These are phyloP conservation scores for Boletus insuetus DNA, from an alignment of 768 basidiomycete genomes.

Conservation along the genomic window DNA sequence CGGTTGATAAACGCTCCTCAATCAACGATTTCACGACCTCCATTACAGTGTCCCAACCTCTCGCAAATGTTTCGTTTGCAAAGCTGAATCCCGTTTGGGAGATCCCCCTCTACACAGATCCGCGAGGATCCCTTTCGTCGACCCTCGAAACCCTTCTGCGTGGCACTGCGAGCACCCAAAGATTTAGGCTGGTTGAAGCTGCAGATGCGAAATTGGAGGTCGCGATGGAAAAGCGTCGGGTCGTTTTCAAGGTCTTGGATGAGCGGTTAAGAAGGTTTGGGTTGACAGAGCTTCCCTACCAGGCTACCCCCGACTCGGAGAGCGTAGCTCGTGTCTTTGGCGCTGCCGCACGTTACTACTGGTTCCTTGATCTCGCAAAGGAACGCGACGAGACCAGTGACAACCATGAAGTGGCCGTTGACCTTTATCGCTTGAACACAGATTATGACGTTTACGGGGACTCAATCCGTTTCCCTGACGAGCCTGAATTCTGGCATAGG, in stretches of 20 bases:
- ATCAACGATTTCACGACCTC: conserved; percentile 15
- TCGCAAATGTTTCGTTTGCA: background rate
- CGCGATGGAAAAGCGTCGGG: background rate
- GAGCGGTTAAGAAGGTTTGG: background rate
- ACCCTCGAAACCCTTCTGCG: background rate
- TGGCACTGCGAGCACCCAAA: background rate
- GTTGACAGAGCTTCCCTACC: background rate
- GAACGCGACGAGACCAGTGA: background rate
- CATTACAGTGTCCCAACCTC: background rate
- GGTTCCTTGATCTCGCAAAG: conserved; percentile 18
- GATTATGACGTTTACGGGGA: conserved; percentile 1
- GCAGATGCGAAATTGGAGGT: background rate
- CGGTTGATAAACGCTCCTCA: conserved; percentile 1
- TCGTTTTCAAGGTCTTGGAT: conserved; percentile 6
- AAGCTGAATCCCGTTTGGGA: background rate
- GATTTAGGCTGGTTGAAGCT: background rate
- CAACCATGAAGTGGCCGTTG: background rate
- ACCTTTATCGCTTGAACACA: conserved; percentile 3
- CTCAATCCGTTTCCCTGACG: background rate
- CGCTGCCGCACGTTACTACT: conserved; percentile 18
- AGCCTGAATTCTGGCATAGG: conserved; percentile 2
- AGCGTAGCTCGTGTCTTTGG: background rate
- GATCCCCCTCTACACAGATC: background rate
- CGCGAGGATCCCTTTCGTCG: background rate
- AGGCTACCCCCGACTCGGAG: background rate